A percentile compares a stretch with the other conserved stretches of the same genome.
Conservation (phyloP, 2,329 filamentous ascomycete genomes). For the Zopfia rhizophila region DNA sequence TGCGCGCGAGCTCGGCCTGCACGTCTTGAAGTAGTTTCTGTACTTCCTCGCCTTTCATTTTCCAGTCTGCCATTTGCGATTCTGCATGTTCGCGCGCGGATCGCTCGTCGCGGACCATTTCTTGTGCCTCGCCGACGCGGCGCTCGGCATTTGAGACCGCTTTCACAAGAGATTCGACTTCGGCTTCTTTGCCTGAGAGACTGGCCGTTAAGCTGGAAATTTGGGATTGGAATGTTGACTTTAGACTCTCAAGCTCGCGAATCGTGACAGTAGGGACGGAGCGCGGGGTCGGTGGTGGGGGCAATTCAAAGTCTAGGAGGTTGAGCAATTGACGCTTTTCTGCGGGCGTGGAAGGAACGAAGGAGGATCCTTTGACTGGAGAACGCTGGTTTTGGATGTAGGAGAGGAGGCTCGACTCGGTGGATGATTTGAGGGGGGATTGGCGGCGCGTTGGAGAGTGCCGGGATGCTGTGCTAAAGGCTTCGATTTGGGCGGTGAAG, state of each 20-base stretch:
- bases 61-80: constrained; percentile 83
- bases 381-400: constrained; percentile 47
- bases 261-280: constrained; percentile 92
- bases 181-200: constrained; percentile 90
- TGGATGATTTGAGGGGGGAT: constrained; percentile 63
- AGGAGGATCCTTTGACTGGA: constrained; percentile 38
- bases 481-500: constrained; percentile 82
- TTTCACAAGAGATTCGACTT: constrained; percentile 85
- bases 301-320: constrained; percentile 89
- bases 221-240: constrained; percentile 89
- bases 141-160: constrained; percentile 92
- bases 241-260: constrained; percentile 90
- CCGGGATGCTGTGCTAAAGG: constrained; percentile 56
- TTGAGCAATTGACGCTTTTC: constrained; percentile 47
- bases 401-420: constrained; percentile 56
- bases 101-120: constrained; percentile 82
- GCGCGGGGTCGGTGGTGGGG: constrained; percentile 90
- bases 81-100: constrained; percentile 75
- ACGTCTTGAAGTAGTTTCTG: constrained; percentile 82
- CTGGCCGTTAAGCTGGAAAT: constrained; percentile 95
- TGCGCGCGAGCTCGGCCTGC: constrained; percentile 80
- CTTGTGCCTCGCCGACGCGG: constrained; percentile 85
- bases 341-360: constrained; percentile 42
- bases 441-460: constrained; percentile 50
- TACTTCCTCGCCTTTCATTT: constrained; percentile 85